A percentile compares a stretch with the other conserved stretches of the same genome.
Evolutionary conservation across 257 asterid species (phyloP).

Genomic region (Plantago ovata): DNA sequence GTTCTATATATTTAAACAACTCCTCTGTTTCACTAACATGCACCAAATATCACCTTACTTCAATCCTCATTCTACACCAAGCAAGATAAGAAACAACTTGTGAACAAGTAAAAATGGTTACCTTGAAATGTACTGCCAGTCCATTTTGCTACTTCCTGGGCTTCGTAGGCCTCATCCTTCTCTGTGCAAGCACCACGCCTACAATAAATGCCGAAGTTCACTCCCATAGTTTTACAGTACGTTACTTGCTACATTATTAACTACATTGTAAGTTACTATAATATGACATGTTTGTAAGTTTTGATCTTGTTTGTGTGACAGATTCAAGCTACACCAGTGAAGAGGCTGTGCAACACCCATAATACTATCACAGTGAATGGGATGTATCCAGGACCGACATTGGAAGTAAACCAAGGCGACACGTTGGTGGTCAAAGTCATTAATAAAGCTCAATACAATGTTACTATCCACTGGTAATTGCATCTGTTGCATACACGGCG

Average conservation of each 20-base stretch:
- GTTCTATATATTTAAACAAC: constrained; percentile 36
- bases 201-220: constrained; percentile 51
- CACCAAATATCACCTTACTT: not conserved
- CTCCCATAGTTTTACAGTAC: constrained; percentile 67
- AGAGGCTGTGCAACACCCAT: constrained; percentile 89
- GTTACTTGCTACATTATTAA: constrained; percentile 12
- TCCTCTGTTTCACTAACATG: constrained; percentile 24
- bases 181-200: constrained; percentile 29
- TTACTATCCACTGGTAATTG: constrained; percentile 79
- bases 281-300: not conserved
- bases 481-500: not conserved
- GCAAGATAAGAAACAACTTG: not conserved
- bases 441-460: constrained; percentile 69
- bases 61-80: not conserved
- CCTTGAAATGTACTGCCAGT: constrained; percentile 16
- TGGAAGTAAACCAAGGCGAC: constrained; percentile 80
- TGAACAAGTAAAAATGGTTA: constrained; percentile 22
- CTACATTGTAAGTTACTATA: not conserved
- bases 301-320: constrained; percentile 16
- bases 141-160: constrained; percentile 25
- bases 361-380: constrained; percentile 67
- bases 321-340: constrained; percentile 84
- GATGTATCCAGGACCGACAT: constrained; percentile 74
- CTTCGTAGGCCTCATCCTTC: constrained; percentile 29
- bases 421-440: constrained; percentile 62